Evolutionary conservation across 345 rosid genomes (phyloP), one percentile per base, ranked within the genome.

Genomic region (Raphanus raphanistrum): DNA sequence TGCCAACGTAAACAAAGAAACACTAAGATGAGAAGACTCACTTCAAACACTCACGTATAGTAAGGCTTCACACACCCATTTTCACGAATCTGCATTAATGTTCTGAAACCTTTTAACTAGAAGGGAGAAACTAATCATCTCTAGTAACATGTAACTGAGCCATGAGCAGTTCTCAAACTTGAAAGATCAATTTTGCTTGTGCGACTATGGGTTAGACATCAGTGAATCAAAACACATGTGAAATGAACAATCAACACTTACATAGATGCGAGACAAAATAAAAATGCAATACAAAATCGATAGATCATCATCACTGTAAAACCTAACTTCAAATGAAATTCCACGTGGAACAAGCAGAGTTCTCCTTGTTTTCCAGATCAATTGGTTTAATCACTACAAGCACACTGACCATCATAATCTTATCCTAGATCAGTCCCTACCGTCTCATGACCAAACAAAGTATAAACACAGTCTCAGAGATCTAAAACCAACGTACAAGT

Each of bases 391-490:
- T 31, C 15, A 55, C 13, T 17, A 41, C 31, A 45, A 67, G 32
- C 64, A 67, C 74, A 78, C 63, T 33, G 38, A 16, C 36, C 5
- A 32, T 32, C 31, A 16, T 57, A 66, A 33, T 76, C 31, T 15
- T 57, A 66, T 38, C 15, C 21, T 48, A 70, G 58, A 71, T 65
- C 72, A 75, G 73, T 35, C 4, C 29, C 36, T n/a, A n/a, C n/a
- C n/a, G n/a, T 63, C 9, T 8, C 41, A 8, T 6, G 11, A 50
- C 67, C 64, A 67, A 26, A 68, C 32, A 28, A 74, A 35, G 41
- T 35, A 71, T 11, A 26, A 31, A 29, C 57, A 66, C 71, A 80
- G 66, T 15, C 70, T 65, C 77, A 76, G 79, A 80, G 80, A 76
- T 80, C 80, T 76, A 80, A 74, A 67, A 21, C 74, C 2, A 60